Conservation (phyloP, 208 protist species). For the Crithidia sp. region DNA sequence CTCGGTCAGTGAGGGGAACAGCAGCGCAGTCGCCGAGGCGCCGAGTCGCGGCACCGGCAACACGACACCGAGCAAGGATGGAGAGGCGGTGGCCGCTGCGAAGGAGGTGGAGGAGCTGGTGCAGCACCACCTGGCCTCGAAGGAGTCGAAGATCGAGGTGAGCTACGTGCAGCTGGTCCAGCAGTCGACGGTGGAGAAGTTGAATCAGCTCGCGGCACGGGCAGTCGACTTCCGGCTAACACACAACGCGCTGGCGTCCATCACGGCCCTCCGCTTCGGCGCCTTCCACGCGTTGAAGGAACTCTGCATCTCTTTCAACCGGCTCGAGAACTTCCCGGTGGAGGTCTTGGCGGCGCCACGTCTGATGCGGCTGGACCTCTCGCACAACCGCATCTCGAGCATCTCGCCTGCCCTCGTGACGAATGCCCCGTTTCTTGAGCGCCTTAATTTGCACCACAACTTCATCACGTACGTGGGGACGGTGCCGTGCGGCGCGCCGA, state of each 20-base stretch:
- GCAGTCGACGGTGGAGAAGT: constrained; percentile 20
- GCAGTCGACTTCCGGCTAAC: constrained; percentile 39
- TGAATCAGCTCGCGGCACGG: constrained; percentile 31
- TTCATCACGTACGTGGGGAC: constrained; percentile 55
- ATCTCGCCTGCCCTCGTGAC: constrained; percentile 44
- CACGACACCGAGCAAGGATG: not conserved
- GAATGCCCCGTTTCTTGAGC: constrained; percentile 51
- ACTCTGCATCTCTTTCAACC: constrained; percentile 63
- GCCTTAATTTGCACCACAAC: constrained; percentile 73
- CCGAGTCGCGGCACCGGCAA: not conserved
- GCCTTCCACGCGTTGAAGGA: constrained; percentile 57
- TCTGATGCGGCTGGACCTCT: constrained; percentile 73
- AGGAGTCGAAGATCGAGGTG: constrained; percentile 28
- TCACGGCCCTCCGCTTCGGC: constrained; percentile 39
- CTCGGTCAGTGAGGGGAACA: not conserved
- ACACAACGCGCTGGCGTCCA: constrained; percentile 46
- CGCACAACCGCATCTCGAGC: constrained; percentile 64
- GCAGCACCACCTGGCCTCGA: constrained; percentile 11
- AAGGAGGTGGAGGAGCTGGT: constrained; percentile 20
- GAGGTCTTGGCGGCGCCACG: constrained; percentile 61
- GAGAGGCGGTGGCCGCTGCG: constrained; percentile 6
- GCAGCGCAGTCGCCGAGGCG: not conserved
- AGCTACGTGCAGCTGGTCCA: constrained; percentile 14
- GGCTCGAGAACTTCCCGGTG: constrained; percentile 58
- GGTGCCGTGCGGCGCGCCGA: not conserved